Conservation (phyloP, 345 rosid genomes). For the Citrus trifoliata region DNA sequence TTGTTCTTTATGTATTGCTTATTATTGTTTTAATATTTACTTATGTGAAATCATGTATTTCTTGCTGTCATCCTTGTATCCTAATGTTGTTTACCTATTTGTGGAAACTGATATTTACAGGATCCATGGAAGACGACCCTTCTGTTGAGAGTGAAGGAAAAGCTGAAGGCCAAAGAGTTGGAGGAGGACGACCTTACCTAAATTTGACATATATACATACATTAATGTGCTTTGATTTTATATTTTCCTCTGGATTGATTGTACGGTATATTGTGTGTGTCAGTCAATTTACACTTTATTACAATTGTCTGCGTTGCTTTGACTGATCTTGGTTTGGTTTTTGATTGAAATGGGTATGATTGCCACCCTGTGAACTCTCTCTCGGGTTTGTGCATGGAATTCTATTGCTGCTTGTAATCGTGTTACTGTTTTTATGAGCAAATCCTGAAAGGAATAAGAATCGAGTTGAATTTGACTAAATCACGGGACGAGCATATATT, state of each 20-base stretch:
- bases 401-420: not conserved
- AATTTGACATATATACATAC: constrained; percentile 14
- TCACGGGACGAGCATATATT: not conserved
- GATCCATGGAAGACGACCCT: constrained; percentile 97
- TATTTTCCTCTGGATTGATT: constrained; percentile 21
- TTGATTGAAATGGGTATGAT: constrained; percentile 5
- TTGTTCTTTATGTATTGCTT: not conserved
- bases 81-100: not conserved
- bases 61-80: not conserved
- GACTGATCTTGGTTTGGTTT: constrained; percentile 13
- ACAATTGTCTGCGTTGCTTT: constrained; percentile 1
- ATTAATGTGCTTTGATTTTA: not conserved
- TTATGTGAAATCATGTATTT: not conserved
- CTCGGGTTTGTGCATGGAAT: constrained; percentile 3
- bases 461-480: not conserved
- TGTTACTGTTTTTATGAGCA: not conserved
- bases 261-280: constrained; percentile 16
- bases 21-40: not conserved
- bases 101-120: constrained; percentile 25
- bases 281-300: not conserved
- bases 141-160: constrained; percentile 93
- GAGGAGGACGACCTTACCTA: constrained; percentile 98
- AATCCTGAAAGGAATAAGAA: not conserved
- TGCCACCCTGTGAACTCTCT: constrained; percentile 7
- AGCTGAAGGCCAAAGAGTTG: constrained; percentile 88